Percentiles rank a stretch among this genome's conserved stretches.
These are phyloP conservation scores for Alternaria longipes DNA, from an alignment of 2,329 filamentous ascomycete species.

Conservation along the genomic window DNA sequence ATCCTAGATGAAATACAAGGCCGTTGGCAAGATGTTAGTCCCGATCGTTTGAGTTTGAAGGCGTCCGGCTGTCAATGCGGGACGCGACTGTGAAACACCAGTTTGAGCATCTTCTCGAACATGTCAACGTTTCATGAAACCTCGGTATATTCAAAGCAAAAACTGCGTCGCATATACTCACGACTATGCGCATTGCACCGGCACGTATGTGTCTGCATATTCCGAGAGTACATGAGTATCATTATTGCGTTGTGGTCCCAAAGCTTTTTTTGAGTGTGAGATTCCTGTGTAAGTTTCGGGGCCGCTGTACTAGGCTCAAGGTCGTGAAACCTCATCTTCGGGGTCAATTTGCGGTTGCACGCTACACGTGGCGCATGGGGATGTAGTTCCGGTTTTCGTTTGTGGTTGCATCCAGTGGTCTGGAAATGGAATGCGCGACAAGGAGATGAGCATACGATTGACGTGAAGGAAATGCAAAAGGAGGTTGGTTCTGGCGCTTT, in stretches of 20 bases:
- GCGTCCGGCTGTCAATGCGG: constrained; percentile 19
- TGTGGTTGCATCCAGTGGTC: constrained; percentile 24
- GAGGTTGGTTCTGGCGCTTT: constrained; percentile 6
- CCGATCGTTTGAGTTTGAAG: constrained; percentile 8
- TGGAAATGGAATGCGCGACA: constrained; percentile 28
- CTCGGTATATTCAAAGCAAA: constrained; percentile 17
- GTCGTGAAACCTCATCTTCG: constrained; percentile 26
- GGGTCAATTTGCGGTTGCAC: constrained; percentile 21
- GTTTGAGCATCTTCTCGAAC: constrained; percentile 33
- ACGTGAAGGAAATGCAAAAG: constrained; percentile 18
- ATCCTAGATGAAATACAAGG: constrained; percentile 6
- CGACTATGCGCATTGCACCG: constrained; percentile 2
- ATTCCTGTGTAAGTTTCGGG: constrained; percentile 5
- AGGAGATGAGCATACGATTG: constrained; percentile 17
- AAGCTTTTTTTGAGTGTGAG: constrained; percentile 1
- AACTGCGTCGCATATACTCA: constrained; percentile 17
- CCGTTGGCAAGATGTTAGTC: constrained; percentile 6
- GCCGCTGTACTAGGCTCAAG: constrained; percentile 21
- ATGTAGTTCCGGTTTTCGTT: constrained; percentile 23
- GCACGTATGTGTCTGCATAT: constrained; percentile 6
- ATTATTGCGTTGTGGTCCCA: not conserved
- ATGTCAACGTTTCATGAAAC: constrained; percentile 37
- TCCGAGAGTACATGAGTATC: constrained; percentile 4
- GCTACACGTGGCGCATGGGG: constrained; percentile 24
- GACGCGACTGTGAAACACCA: constrained; percentile 24